These are phyloP conservation scores for Leptographium procerum DNA, from an alignment of 2,329 filamentous ascomycete species.

Conservation along the genomic window DNA sequence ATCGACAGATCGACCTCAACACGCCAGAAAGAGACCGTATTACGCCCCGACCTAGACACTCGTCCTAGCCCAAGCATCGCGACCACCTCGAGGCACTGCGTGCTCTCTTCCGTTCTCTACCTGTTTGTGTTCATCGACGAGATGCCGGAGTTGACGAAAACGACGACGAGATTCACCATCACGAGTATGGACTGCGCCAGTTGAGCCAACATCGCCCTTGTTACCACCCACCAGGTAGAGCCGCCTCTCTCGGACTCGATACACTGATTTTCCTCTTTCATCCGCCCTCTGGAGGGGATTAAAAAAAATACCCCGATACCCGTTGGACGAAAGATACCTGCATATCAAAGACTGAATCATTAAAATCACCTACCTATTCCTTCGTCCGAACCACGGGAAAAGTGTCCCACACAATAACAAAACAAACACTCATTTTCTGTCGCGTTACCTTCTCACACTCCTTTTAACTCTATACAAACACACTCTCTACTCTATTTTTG, in stretches of 20 bases:
- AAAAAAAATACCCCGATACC: not conserved
- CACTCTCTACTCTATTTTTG: not conserved
- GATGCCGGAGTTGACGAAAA: conserved; percentile 10
- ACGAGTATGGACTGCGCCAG: conserved; percentile 15
- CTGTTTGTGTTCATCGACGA: not conserved
- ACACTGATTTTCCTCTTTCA: not conserved
- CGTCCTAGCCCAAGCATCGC: not conserved
- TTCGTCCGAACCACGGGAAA: not conserved
- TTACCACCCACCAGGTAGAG: not conserved
- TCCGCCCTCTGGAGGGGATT: not conserved
- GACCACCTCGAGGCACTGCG: not conserved
- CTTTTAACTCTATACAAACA: not conserved
- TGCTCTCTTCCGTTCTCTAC: not conserved
- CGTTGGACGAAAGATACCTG: not conserved
- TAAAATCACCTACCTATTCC: not conserved
- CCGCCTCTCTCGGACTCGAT: not conserved
- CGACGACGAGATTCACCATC: conserved; percentile 11
- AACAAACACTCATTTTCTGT: not conserved
- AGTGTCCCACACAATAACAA: not conserved
- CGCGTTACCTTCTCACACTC: not conserved
- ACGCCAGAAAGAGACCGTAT: too few relatives aligned
- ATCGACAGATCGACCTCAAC: not conserved
- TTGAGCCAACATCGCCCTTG: conserved; percentile 4
- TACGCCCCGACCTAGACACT: not conserved
- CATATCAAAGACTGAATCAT: not conserved